Conservation (phyloP, 768 basidiomycete genomes). For the Termitomyces sp. region DNA sequence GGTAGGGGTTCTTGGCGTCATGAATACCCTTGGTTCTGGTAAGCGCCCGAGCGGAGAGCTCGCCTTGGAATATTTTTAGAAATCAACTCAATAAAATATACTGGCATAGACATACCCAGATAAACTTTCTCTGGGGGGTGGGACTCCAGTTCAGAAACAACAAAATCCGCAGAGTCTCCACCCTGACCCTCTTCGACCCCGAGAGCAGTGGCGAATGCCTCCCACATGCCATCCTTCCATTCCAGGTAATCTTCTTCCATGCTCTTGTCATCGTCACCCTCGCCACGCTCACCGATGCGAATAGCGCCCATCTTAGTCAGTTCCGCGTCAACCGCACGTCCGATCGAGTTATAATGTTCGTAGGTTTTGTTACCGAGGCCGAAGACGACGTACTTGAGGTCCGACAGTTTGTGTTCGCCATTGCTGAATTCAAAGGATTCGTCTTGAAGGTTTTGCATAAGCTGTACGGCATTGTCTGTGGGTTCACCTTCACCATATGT, state of each 20-base stretch:
- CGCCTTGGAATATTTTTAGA: constrained; percentile 45
- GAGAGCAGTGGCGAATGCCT: constrained; percentile 75
- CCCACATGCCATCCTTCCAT: constrained; percentile 99
- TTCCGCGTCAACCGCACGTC: constrained; percentile 67
- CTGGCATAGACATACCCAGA: constrained; percentile 51
- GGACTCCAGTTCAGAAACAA: constrained; percentile 74
- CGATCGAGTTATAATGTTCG: constrained; percentile 94
- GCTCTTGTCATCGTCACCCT: constrained; percentile 98
- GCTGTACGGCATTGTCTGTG: constrained; percentile 93
- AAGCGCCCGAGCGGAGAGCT: constrained; percentile 92
- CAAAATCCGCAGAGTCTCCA: constrained; percentile 91
- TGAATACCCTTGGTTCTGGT: constrained; percentile 93
- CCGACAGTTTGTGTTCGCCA: constrained; percentile 67
- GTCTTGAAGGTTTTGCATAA: constrained; percentile 90
- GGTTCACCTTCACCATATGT: constrained; percentile 99
- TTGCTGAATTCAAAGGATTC: constrained; percentile 83
- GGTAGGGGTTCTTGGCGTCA: constrained; percentile 96
- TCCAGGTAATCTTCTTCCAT: constrained; percentile 99
- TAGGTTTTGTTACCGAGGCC: constrained; percentile 91
- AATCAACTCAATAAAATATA: neutral
- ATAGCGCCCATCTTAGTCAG: constrained; percentile 76
- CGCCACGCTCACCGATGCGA: constrained; percentile 85
- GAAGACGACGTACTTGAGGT: constrained; percentile 93
- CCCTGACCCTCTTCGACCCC: constrained; percentile 94
- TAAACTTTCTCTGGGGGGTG: constrained; percentile 87